Conservation (phyloP, 2,329 filamentous ascomycete genomes). For the Cladophialophora yegresii region DNA sequence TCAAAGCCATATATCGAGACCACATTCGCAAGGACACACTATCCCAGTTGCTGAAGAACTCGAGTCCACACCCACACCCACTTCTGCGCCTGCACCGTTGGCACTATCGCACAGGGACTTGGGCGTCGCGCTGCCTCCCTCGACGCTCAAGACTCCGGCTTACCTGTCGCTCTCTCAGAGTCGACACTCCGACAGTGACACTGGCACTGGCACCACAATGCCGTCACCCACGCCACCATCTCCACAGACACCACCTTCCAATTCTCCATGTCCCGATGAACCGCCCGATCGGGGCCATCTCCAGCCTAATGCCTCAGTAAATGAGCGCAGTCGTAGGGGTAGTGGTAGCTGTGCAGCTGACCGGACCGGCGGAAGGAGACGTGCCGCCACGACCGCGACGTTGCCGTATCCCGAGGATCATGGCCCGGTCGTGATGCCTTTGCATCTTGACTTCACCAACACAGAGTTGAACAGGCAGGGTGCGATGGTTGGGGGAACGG, state of each 20-base stretch:
- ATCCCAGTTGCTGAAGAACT: not conserved
- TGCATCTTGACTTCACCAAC: conserved; percentile 3
- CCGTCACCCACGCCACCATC: not conserved
- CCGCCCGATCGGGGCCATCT: not conserved
- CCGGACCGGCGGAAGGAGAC: not conserved
- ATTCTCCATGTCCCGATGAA: not conserved
- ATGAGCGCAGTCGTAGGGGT: not conserved
- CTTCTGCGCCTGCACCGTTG: not conserved
- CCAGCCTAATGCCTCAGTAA: not conserved
- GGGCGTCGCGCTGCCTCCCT: not conserved
- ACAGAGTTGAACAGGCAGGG: not conserved
- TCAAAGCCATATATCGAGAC: not conserved
- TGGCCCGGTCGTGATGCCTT: conserved; percentile 4
- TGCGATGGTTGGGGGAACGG: not conserved
- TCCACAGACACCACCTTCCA: not conserved
- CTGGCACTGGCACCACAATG: not conserved
- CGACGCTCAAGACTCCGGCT: not conserved
- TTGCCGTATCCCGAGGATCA: conserved; percentile 1
- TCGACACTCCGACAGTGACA: not conserved
- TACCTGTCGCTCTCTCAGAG: not conserved
- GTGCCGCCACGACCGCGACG: not conserved
- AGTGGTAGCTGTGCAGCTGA: not conserved
- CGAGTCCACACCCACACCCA: not conserved
- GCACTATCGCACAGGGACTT: not conserved
- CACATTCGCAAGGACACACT: not conserved